Percentiles rank a stretch among this genome's conserved stretches.
Conservation (phyloP, 2,329 filamentous ascomycete species). For the Penicillium sp. region DNA sequence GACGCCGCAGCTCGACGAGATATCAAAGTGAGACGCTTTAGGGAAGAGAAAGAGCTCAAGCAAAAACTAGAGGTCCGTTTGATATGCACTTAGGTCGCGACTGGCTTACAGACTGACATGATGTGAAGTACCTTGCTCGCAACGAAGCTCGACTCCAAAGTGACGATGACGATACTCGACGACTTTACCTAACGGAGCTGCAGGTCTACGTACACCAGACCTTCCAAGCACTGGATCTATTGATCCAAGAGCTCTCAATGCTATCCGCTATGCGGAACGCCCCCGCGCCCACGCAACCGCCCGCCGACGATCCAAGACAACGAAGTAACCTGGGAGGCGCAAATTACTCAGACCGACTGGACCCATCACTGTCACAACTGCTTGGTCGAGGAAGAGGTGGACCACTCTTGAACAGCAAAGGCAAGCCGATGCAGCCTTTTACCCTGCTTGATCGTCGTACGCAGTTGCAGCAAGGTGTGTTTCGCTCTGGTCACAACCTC, state of each 20-base stretch:
- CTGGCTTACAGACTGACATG: constrained; percentile 36
- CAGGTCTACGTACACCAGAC: constrained; percentile 73
- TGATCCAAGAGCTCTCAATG: constrained; percentile 82
- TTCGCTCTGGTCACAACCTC: constrained; percentile 85
- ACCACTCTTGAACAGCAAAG: constrained; percentile 73
- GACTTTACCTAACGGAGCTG: constrained; percentile 76
- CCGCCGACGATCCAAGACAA: constrained; percentile 42
- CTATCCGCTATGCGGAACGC: constrained; percentile 68
- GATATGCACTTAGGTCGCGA: constrained; percentile 7
- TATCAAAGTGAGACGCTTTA: constrained; percentile 82
- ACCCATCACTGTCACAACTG: constrained; percentile 61
- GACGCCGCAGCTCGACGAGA: constrained; percentile 72
- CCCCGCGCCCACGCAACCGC: constrained; percentile 43
- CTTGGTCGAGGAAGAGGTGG: constrained; percentile 55
- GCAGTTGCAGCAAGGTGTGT: constrained; percentile 77
- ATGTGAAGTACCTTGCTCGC: constrained; percentile 57
- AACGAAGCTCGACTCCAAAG: constrained; percentile 65
- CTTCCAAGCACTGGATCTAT: constrained; percentile 83
- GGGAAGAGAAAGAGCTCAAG: constrained; percentile 81
- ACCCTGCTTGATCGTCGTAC: constrained; percentile 78
- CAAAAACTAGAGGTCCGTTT: constrained; percentile 70
- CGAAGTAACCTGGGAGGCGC: constrained; percentile 55
- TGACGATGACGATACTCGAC: constrained; percentile 82
- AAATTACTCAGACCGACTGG: constrained; percentile 72
- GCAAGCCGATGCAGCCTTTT: constrained; percentile 88